A percentile compares a stretch with the other conserved stretches of the same genome.
Evolutionary conservation across 495 filamentous ascomycete genomes (phyloP).

Genomic region (Peziza echinospora): DNA sequence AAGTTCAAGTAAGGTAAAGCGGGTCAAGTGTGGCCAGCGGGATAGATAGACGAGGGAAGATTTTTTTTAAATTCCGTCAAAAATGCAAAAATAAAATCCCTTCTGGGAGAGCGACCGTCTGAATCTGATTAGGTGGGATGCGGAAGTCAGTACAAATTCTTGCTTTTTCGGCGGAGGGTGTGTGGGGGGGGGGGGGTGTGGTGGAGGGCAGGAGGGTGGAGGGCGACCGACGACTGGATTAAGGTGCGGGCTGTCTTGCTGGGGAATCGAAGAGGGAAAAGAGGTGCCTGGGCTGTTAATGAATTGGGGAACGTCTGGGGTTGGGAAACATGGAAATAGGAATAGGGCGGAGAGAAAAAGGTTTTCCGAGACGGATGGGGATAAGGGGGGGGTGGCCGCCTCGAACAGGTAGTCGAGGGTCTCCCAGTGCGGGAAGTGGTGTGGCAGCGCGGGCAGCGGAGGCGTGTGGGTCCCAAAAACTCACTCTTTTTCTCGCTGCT

Average conservation of each 20-base stretch:
- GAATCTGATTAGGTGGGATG: neutral
- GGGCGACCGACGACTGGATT: too few species aligned
- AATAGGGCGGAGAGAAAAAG: neutral
- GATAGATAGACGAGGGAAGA: neutral
- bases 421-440: too few species aligned
- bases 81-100: too few species aligned
- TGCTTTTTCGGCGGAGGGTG: too few species aligned
- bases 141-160: neutral
- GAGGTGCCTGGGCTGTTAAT: neutral
- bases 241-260: neutral
- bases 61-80: neutral
- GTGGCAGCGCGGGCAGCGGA: too few species aligned
- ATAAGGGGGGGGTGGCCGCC: neutral
- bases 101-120: too few species aligned
- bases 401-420: too few species aligned
- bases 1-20: neutral
- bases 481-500: too few species aligned
- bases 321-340: neutral
- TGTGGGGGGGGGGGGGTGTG: too few species aligned
- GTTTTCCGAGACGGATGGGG: neutral
- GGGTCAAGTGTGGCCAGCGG: neutral
- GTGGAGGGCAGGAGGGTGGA: too few species aligned
- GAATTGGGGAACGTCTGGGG: neutral
- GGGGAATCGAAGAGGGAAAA: neutral
- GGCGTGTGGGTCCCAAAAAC: too few species aligned